Evolutionary conservation across 805 yeast species (phyloP).

Genomic region (Saccharomyces kudriavzevii): DNA sequence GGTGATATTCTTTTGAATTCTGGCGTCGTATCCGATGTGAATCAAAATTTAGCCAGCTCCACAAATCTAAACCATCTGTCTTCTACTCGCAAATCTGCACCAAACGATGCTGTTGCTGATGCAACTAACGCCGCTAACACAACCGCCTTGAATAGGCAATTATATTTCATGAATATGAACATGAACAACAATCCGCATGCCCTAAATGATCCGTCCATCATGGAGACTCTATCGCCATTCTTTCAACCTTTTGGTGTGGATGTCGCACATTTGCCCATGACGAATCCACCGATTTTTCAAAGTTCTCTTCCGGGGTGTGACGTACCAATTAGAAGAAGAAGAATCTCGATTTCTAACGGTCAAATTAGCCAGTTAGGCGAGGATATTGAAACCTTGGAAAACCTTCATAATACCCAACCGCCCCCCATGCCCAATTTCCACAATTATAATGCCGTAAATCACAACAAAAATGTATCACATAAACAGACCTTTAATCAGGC

Average conservation of each 20-base stretch:
- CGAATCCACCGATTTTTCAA: conserved; percentile 40
- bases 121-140: neutral
- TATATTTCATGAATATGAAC: conserved; percentile 5
- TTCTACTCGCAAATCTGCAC: neutral
- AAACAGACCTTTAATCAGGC: neutral
- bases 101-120: neutral
- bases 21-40: conserved; percentile 1
- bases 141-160: conserved; percentile 6
- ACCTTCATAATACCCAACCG: conserved; percentile 31
- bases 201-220: conserved; percentile 26
- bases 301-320: conserved; percentile 32
- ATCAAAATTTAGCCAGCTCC: conserved; percentile 4
- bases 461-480: neutral
- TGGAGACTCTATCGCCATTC: conserved; percentile 35
- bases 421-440: conserved; percentile 5
- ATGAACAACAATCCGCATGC: conserved; percentile 22
- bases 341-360: conserved; percentile 78
- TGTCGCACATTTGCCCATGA: conserved; percentile 36
- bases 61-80: conserved; percentile 3
- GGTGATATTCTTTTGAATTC: neutral
- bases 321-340: conserved; percentile 35
- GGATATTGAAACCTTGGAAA: conserved; percentile 31
- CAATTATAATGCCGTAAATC: neutral
- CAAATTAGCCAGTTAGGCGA: conserved; percentile 69
- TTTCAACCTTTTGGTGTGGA: conserved; percentile 40